Evolutionary conservation across 1,284 basidiomycete genomes (phyloP).

Genomic region (Tylopilus orsonianus): DNA sequence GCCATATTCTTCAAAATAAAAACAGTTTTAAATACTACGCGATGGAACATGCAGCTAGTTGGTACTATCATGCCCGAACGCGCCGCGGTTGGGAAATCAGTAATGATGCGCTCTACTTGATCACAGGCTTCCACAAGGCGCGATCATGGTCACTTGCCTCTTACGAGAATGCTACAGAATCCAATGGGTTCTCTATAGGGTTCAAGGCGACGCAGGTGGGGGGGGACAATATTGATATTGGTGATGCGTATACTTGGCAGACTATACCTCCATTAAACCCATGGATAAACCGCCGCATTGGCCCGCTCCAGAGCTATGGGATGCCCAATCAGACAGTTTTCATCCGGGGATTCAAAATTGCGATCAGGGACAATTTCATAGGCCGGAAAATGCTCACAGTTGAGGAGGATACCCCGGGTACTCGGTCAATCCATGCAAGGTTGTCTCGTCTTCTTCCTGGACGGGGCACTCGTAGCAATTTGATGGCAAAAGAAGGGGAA

Average conservation of each 20-base stretch:
- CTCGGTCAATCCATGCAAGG: neutral
- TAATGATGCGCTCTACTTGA: constrained; percentile 16
- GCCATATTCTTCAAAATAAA: too few relatives aligned
- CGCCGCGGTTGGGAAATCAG: constrained; percentile 8
- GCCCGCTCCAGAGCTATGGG: constrained; percentile 3
- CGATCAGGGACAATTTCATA: neutral
- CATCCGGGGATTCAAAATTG: constrained; percentile 15
- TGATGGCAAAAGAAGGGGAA: neutral
- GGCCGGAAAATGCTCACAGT: constrained; percentile 4
- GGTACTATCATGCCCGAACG: constrained; percentile 18
- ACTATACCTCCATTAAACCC: constrained; percentile 1
- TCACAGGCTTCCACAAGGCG: constrained; percentile 16
- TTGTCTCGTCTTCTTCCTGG: neutral
- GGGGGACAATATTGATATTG: neutral
- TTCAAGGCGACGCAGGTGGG: constrained; percentile 7
- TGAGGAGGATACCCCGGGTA: neutral
- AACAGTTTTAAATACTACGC: too few relatives aligned
- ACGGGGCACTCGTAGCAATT: too few relatives aligned
- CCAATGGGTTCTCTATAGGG: neutral
- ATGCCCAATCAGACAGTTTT: constrained; percentile 10
- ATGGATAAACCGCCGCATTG: constrained; percentile 8
- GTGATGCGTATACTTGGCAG: constrained; percentile 9
- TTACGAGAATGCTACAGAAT: constrained; percentile 4
- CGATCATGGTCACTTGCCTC: constrained; percentile 19
- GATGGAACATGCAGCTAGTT: constrained; percentile 2